phyloP scores from a whole-genome alignment of 352 stramenopile species.

The Peronospora tabacina region DNA sequence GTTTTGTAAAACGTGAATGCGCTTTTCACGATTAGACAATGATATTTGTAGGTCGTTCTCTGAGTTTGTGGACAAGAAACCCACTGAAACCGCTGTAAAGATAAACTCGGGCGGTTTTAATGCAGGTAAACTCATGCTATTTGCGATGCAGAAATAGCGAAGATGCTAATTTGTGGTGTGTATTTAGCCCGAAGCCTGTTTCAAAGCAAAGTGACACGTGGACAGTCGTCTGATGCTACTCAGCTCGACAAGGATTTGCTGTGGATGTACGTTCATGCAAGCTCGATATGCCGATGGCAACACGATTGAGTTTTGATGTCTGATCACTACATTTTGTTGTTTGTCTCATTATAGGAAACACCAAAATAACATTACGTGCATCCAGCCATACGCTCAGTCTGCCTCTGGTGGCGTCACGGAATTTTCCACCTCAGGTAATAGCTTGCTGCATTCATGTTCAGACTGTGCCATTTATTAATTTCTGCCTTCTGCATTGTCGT shows the following conservation, averaged over 20 bases:
- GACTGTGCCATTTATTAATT: not conserved
- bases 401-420: constrained; percentile 52
- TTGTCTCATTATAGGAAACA: constrained; percentile 51
- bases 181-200: constrained; percentile 64
- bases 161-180: constrained; percentile 5
- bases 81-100: constrained; percentile 45
- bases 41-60: constrained; percentile 42
- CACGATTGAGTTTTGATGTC: not conserved
- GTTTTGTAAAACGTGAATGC: constrained; percentile 4
- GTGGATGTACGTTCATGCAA: constrained; percentile 56
- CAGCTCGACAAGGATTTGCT: constrained; percentile 69
- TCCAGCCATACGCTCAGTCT: constrained; percentile 54
- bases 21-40: not conserved
- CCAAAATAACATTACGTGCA: constrained; percentile 78
- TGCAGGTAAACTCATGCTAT: constrained; percentile 30
- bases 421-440: constrained; percentile 79
- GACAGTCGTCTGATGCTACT: constrained; percentile 77
- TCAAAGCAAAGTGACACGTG: constrained; percentile 79
- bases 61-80: constrained; percentile 76
- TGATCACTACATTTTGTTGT: not conserved
- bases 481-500: not conserved
- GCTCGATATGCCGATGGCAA: not conserved
- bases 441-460: not conserved
- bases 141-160: not conserved
- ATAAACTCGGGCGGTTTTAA: constrained; percentile 57